Evolutionary conservation across 164 flowering plant species (phyloP), one percentile per base, ranked within the genome.

Genomic region (Chloranthus sessilifolius): DNA sequence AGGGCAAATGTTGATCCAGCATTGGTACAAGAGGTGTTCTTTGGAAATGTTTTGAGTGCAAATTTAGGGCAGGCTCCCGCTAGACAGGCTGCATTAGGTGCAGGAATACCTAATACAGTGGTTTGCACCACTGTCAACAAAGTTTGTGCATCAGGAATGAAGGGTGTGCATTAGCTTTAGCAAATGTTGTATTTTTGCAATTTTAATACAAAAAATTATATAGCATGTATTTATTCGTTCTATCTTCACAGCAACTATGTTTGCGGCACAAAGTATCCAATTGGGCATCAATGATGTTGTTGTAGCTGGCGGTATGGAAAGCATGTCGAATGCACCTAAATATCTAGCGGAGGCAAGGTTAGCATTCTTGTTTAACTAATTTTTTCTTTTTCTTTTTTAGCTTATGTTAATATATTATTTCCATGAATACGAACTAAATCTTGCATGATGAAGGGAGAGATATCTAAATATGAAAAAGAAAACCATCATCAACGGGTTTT

Each of bases 31-130:
- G 98, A 92, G 70, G 95, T 92, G 5, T 83, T 77, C 66, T 92
- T 92, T 67, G 98, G 98, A 24, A 92, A 92, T 70, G 98, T 92
- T 56, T 73, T 92, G 21, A 83, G 94, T 62, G 98, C 96, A 30
- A 92, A 92, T 76, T 66, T 92, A 50, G 98, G 98, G 24, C 98
- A 92, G 62, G 96, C 98, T 52, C 98, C 98, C 29, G 96, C 98
- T 42, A 80, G 95, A 51, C 98, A 92, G 68, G 98, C 96, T 60
- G 96, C 98, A 4, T 52, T 88, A 40, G 96, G 96, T 46, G 98
- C 98, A 1, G 95, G 98, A 12, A 67, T 92, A 47, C 94, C 95
- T 31, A 67, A 76, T 64, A 77, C 94, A 1, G 98, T 85, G 0
- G 58, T 79, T 38, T 92, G 96, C 72, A 92, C 95, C 33, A 83